These are phyloP conservation scores for Fusarium goolgardi DNA, from an alignment of 2,329 filamentous ascomycete genomes.

Conservation along the genomic window DNA sequence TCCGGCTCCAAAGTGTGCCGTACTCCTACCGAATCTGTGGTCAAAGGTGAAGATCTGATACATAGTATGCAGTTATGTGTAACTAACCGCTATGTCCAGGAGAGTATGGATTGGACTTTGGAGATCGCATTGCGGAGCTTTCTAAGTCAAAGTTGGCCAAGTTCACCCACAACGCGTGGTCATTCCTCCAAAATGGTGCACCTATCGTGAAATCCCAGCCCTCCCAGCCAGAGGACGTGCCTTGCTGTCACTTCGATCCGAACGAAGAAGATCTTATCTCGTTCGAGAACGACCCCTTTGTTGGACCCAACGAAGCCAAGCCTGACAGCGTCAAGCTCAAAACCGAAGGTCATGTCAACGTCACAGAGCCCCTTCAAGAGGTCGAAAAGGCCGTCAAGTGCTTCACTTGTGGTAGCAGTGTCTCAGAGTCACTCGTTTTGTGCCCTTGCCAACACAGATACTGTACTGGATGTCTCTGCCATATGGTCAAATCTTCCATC, in stretches of 20 bases:
- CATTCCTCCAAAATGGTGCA: not conserved
- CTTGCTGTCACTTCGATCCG: too few species aligned
- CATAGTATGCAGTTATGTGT: not conserved
- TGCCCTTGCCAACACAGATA: conserved; percentile 15
- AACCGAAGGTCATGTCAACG: not conserved
- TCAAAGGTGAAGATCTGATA: not conserved
- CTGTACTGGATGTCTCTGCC: conserved; percentile 11
- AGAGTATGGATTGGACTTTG: not conserved
- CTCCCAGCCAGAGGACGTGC: not conserved
- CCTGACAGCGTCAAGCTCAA: too few species aligned
- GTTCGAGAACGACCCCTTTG: not conserved
- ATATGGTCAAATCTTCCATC: conserved; percentile 7
- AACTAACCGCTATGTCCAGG: not conserved
- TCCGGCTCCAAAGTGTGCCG: too few species aligned
- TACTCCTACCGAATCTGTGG: not conserved
- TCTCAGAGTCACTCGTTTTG: too few species aligned
- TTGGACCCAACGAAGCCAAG: too few species aligned
- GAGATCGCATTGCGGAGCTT: not conserved
- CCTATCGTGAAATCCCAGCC: not conserved
- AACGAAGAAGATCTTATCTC: conserved; percentile 9
- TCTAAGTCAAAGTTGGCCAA: not conserved
- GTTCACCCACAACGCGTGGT: not conserved
- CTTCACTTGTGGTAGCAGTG: not conserved
- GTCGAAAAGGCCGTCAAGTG: not conserved
- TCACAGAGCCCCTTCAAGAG: too few species aligned